Percentiles rank a stretch among this genome's conserved stretches.
phyloP scores from a whole-genome alignment of 2,329 filamentous ascomycete species.

The Fusarium coffeatum region DNA sequence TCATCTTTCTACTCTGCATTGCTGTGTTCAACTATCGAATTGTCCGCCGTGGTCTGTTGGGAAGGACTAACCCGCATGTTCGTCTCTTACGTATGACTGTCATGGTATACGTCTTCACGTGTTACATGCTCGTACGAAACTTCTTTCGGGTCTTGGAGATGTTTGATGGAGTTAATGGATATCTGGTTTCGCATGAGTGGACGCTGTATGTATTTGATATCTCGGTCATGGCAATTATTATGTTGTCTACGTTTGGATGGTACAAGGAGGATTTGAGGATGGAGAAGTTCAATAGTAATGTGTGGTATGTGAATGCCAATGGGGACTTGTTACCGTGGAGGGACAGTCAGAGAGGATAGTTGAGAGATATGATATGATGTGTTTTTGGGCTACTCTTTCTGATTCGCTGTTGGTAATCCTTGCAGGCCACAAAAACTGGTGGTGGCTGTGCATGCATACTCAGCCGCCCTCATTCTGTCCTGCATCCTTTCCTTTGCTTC shows the following conservation, averaged over 20 bases:
- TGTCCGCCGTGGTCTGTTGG: not conserved
- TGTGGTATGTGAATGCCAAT: not conserved
- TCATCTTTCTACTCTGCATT: not conserved
- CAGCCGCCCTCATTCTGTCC: not conserved
- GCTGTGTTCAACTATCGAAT: not conserved
- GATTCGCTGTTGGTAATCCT: not conserved
- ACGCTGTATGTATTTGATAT: not conserved
- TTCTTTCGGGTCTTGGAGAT: not conserved
- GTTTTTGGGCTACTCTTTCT: not conserved
- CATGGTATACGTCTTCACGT: not conserved
- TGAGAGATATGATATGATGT: not conserved
- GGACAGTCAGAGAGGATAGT: not conserved
- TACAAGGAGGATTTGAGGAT: not conserved
- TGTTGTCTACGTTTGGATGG: not conserved
- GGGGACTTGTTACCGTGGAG: not conserved
- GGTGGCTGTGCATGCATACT: not conserved
- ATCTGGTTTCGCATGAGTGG: not conserved
- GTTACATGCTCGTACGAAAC: not conserved
- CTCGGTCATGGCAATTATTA: not conserved
- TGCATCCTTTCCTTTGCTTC: accelerated
- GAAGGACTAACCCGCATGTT: not conserved
- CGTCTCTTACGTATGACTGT: not conserved
- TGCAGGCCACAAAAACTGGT: too few species aligned
- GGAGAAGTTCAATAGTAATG: not conserved
- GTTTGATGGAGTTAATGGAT: not conserved